Base-by-base conservation (phyloP, 2,329 filamentous ascomycete genomes). In the Venturia effusa region DNA sequence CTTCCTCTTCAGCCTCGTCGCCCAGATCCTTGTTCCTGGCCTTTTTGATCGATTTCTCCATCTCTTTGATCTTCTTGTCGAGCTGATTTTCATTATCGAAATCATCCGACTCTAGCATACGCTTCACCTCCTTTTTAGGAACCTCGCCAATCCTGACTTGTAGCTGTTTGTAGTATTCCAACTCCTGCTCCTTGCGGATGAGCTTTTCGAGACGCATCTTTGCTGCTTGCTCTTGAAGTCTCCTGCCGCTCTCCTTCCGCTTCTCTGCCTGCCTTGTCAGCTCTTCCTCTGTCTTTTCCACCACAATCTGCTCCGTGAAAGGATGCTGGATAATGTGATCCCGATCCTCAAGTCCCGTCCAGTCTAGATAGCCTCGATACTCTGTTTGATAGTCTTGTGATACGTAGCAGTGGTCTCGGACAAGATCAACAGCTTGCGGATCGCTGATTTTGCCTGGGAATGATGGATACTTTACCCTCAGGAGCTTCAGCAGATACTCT, bases 161-260 rank as follows among this genome's bases (percentile, higher is more conserved):
- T 4, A 99, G 78, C 65, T 91, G 85, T 72, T 91, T 92, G 80
- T 92, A 97, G 75, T 96, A 97, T 69, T 96, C 92, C 1, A 97
- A 79, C 73, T 97, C 92, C 72, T 96, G 87, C 76, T 99, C 94
- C 75, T 99, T 99, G 71, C 90, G 89, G 73, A 97, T 90, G 59
- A 99, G 80, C 72, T 96, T 96, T 68, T 99, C 94, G 0, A 99
- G 79, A 8, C 94, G 88, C 91, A 97, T 96, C 76, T 96, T 97
- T 11, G 93, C 93, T 0, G 94, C 94, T 75, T 99, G 94, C 70
- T 97, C 92, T 74, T 99, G 94, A 32, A 99, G 74, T 57, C 95
- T 83, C 67, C 94, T 83, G 0, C 94, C 94, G 69, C 91, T 94
- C 76, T 99, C 94, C 74, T 95, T 96, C 72, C 96, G 91, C 73